A percentile compares a stretch with the other conserved stretches of the same genome.
phyloP scores from a whole-genome alignment of 768 basidiomycete genomes.

The Auricularia sp. region DNA sequence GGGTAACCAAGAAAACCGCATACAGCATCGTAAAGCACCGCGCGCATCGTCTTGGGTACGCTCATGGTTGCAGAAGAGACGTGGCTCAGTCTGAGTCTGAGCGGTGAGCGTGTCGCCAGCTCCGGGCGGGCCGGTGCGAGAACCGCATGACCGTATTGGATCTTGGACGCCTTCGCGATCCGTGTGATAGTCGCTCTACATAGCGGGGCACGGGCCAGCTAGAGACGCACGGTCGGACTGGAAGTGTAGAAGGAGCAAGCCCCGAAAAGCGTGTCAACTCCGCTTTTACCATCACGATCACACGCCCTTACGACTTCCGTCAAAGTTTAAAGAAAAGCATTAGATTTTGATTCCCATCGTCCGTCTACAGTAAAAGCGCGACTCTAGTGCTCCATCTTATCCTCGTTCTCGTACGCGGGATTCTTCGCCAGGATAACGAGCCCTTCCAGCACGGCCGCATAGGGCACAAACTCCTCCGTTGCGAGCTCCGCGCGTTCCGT shows the following conservation, averaged over 20 bases:
- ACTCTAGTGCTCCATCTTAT: conserved; percentile 57
- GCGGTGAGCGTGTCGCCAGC: too few relatives aligned
- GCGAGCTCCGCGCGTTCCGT: conserved; percentile 92
- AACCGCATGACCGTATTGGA: too few relatives aligned
- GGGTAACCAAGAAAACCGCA: neutral
- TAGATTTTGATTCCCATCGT: conserved; percentile 1
- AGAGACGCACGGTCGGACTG: too few relatives aligned
- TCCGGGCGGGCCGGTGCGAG: too few relatives aligned
- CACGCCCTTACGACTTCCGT: too few relatives aligned
- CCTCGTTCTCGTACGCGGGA: conserved; percentile 79
- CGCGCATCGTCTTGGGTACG: neutral
- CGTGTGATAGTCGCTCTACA: too few relatives aligned
- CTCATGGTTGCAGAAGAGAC: neutral
- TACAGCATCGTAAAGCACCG: neutral
- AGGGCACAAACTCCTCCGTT: conserved; percentile 94
- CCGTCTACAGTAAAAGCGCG: neutral
- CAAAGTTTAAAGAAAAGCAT: neutral
- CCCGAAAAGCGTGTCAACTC: too few relatives aligned
- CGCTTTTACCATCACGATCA: too few relatives aligned
- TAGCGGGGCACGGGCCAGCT: too few relatives aligned
- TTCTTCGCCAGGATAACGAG: conserved; percentile 89
- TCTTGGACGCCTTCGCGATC: too few relatives aligned
- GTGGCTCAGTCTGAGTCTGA: too few relatives aligned
- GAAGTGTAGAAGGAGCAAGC: too few relatives aligned
- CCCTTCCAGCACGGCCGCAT: conserved; percentile 81